Conservation (phyloP, 768 basidiomycete species). For the Lactarius sanguifluus region DNA sequence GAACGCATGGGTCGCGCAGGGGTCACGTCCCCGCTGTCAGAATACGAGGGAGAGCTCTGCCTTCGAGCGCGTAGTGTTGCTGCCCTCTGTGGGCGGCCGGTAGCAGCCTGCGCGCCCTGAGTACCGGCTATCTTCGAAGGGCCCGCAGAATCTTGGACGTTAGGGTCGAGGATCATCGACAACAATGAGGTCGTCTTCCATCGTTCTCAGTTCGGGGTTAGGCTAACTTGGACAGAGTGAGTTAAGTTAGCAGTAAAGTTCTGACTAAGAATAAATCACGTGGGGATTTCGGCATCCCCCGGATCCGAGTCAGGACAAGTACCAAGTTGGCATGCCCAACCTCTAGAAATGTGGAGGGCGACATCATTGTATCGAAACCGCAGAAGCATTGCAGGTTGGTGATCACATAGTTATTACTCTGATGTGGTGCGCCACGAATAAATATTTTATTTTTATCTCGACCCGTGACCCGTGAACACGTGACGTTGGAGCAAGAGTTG, state of each 20-base stretch:
- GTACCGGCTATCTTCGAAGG: constrained; percentile 27
- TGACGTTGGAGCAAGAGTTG: not conserved
- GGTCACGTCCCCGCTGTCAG: constrained; percentile 38
- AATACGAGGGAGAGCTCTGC: constrained; percentile 33
- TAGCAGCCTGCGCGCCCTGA: constrained; percentile 25
- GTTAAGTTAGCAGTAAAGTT: not conserved
- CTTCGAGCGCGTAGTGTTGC: constrained; percentile 27
- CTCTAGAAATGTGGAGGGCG: no score
- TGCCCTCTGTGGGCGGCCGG: constrained; percentile 29
- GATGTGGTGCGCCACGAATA: no score
- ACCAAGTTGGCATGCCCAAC: no score
- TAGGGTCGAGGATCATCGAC: constrained; percentile 54
- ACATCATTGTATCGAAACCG: no score
- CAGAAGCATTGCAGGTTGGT: no score
- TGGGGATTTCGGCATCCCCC: no score
- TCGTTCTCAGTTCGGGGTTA: constrained; percentile 29
- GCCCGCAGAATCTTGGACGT: constrained; percentile 39
- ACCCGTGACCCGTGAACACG: not conserved
- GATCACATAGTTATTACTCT: no score
- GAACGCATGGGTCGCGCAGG: constrained; percentile 47
- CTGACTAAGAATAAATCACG: not conserved
- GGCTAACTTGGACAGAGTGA: not conserved
- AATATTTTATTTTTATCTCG: no score
- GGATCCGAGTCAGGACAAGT: no score
- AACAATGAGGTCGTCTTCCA: constrained; percentile 64